Evolutionary conservation across 2,329 filamentous ascomycete genomes (phyloP), one percentile per base, ranked within the genome.

Genomic region (Clonostachys rhizophaga): DNA sequence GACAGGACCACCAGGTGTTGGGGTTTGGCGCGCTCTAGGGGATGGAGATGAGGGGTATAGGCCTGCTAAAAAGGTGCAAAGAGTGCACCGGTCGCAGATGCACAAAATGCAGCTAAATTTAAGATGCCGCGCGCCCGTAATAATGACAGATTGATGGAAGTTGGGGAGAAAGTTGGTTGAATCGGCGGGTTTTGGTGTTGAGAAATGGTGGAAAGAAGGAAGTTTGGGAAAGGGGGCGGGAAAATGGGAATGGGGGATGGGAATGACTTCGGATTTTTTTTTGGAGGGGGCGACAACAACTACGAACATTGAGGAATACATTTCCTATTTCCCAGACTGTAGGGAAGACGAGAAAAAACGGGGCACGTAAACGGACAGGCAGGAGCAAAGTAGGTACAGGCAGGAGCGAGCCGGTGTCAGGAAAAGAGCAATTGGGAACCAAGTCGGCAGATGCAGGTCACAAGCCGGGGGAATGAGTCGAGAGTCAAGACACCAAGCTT

Each of bases 261-360:
- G 70, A 72, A 78, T 75, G 70, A 69, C 68, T 74, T 70, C 70
- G 65, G n/a, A 10, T 68, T 72, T 73, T 73, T 75, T 58, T 34
- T 44, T 44, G 49, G 68, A 33, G 16, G 24, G 18, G 62, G 14
- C 36, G 36, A 18, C 24, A 30, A 18, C 36, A 39, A 39, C 36
- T 61, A 62, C 57, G 55, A 42, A 57, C 53, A 64, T 30, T 10
- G 24, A 30, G 65, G 62, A 66, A 43, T 30, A 64, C 56, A 64
- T 68, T 68, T 66, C 67, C 70, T 39, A 39, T 66, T 68, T 61
- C 64, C 65, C 67, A 66, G 68, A 66, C 66, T 63, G 65, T 60
- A 64, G 62, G 60, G 55, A 55, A 62, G 55, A 58, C 60, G 50
- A 60, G 63, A 63, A 74, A 75, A 75, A 75, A 68, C 69, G 71